Percentiles rank a stretch among this genome's conserved stretches.
Evolutionary conservation across 345 rosid species (phyloP).

Genomic region (Brassica nigra): DNA sequence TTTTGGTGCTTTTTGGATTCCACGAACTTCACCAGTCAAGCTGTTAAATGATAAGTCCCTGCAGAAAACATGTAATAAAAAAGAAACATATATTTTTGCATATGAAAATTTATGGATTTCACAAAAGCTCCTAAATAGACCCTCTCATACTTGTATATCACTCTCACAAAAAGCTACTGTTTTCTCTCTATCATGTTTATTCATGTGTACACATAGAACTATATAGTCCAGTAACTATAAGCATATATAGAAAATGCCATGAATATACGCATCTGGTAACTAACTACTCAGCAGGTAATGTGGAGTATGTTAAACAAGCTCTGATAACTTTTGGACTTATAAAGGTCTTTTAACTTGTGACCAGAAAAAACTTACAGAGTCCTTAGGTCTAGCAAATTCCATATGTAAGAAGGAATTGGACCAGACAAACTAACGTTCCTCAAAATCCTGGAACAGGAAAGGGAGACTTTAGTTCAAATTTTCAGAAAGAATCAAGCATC

Average conservation of each 20-base stretch:
- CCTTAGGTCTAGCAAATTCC: background rate
- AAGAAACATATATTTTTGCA: too few species aligned
- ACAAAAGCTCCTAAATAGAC: too few species aligned
- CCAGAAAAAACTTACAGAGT: conserved; percentile 21
- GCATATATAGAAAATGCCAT: too few species aligned
- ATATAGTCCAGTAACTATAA: too few species aligned
- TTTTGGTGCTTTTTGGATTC: background rate
- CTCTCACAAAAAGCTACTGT: too few species aligned
- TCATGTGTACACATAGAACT: too few species aligned
- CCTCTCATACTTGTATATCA: too few species aligned
- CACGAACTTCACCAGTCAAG: conserved; percentile 17
- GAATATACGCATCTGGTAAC: too few species aligned
- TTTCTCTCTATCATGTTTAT: too few species aligned
- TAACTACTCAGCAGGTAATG: too few species aligned
- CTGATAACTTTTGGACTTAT: background rate
- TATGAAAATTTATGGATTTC: too few species aligned
- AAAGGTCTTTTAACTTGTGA: too few species aligned
- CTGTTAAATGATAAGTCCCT: conserved; percentile 35
- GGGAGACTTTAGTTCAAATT: background rate
- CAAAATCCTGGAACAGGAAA: conserved; percentile 22
- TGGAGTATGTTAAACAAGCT: background rate
- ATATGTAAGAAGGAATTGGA: conserved; percentile 32
- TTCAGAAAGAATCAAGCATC: background rate
- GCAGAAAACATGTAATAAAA: background rate
- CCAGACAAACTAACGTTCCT: conserved; percentile 35